A percentile compares a stretch with the other conserved stretches of the same genome.
Conservation (phyloP, 495 filamentous ascomycete genomes). For the Aspergillus steynii region DNA sequence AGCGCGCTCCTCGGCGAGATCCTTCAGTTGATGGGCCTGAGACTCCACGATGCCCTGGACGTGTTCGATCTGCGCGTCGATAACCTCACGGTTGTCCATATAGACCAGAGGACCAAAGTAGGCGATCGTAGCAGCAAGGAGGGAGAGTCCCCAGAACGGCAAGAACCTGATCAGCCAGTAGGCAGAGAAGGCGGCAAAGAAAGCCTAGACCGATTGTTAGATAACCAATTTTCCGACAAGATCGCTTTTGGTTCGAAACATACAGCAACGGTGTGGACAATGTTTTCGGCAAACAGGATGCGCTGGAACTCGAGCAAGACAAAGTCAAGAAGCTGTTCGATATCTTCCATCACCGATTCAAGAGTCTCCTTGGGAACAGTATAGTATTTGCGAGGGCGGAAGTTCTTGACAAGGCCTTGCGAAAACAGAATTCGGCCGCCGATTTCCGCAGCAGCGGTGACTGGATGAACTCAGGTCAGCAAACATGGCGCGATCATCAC, state of each 20-base stretch:
- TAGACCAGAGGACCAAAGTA: slow-evolving; percentile 92
- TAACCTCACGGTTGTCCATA: slow-evolving; percentile 88
- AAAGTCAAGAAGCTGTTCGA: slow-evolving; percentile 94
- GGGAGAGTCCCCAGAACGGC: slow-evolving; percentile 86
- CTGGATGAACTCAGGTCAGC: slow-evolving; percentile 26
- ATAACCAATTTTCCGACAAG: neutral
- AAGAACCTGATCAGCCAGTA: slow-evolving; percentile 94
- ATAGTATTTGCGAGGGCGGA: slow-evolving; percentile 91
- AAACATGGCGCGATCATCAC: neutral
- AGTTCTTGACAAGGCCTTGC: slow-evolving; percentile 77
- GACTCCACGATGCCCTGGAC: slow-evolving; percentile 69
- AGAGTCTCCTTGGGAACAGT: slow-evolving; percentile 83
- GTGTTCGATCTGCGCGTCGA: slow-evolving; percentile 79
- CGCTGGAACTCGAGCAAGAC: slow-evolving; percentile 96
- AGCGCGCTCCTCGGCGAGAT: slow-evolving; percentile 80
- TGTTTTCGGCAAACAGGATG: slow-evolving; percentile 91
- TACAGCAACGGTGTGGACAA: slow-evolving; percentile 77
- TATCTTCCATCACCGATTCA: slow-evolving; percentile 75
- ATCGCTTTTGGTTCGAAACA: slow-evolving; percentile 28
- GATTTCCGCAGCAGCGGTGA: slow-evolving; percentile 76
- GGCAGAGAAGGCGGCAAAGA: slow-evolving; percentile 75
- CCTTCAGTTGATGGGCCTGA: slow-evolving; percentile 79
- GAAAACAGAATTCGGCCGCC: slow-evolving; percentile 73
- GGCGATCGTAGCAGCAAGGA: slow-evolving; percentile 70
- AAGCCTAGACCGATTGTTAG: slow-evolving; percentile 57